phyloP scores from a whole-genome alignment of 768 basidiomycete species.

The Amanita rubescens region DNA sequence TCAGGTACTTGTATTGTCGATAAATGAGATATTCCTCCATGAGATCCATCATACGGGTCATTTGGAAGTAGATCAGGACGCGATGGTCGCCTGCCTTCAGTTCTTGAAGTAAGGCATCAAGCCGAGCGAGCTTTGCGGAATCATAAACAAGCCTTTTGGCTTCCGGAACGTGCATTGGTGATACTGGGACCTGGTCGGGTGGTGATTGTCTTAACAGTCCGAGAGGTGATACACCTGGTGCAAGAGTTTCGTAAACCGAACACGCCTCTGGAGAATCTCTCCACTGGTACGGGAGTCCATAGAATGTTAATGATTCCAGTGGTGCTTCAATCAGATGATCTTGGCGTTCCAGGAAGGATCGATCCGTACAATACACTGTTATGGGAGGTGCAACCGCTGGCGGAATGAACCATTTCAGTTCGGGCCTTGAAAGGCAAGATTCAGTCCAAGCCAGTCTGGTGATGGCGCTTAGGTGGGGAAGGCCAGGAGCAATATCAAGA shows the following conservation, averaged over 20 bases:
- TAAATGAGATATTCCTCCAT: conserved; percentile 99
- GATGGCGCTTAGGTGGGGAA: conserved; percentile 57
- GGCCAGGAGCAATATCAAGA: conserved; percentile 29
- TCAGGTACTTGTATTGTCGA: conserved; percentile 91
- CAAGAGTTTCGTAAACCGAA: conserved; percentile 32
- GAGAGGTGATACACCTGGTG: conserved; percentile 54
- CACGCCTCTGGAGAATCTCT: conserved; percentile 52
- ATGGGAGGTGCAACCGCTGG: conserved; percentile 82
- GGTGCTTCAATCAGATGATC: conserved; percentile 54
- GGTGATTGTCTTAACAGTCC: conserved; percentile 70
- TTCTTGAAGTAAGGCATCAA: conserved; percentile 85
- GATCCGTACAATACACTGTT: conserved; percentile 60
- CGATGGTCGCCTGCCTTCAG: conserved; percentile 91
- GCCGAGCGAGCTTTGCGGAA: conserved; percentile 89
- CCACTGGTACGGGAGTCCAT: conserved; percentile 69
- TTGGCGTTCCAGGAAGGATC: conserved; percentile 73
- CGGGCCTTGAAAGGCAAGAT: conserved; percentile 78
- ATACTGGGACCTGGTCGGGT: conserved; percentile 64
- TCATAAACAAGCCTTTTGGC: conserved; percentile 93
- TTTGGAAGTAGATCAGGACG: conserved; percentile 96
- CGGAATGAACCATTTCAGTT: conserved; percentile 82
- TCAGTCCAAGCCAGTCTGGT: conserved; percentile 51
- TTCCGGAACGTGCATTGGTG: conserved; percentile 89
- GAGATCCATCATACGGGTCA: conserved; percentile 99
- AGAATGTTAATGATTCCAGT: conserved; percentile 69